phyloP scores from a whole-genome alignment of 345 rosid species.

The Lepidium didymum region DNA sequence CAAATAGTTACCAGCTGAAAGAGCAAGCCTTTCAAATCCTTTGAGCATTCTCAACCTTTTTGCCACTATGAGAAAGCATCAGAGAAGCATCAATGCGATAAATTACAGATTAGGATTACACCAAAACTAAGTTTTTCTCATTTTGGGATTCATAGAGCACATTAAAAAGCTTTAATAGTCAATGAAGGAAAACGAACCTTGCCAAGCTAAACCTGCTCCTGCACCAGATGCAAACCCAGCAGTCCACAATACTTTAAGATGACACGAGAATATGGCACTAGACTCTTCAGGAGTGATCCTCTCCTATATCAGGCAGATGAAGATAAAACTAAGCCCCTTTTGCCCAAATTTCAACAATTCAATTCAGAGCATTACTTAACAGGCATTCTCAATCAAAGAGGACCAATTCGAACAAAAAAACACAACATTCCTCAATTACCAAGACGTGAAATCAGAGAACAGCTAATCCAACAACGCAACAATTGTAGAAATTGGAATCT shows the following conservation, averaged over 20 bases:
- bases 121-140: neutral
- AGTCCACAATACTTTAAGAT: constrained; percentile 14
- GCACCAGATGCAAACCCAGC: constrained; percentile 27
- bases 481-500: neutral
- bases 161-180: neutral
- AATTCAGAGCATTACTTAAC: neutral
- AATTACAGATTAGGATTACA: neutral
- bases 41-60: neutral
- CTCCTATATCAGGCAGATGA: constrained; percentile 4
- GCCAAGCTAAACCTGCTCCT: constrained; percentile 23
- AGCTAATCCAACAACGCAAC: neutral
- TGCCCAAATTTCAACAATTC: constrained; percentile 4
- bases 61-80: constrained; percentile 5
- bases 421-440: neutral
- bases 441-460: neutral
- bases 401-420: neutral
- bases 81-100: neutral
- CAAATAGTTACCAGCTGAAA: constrained; percentile 15
- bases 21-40: neutral
- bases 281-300: constrained; percentile 18
- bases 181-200: constrained; percentile 7
- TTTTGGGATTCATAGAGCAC: neutral
- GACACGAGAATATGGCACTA: constrained; percentile 9
- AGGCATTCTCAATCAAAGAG: neutral
- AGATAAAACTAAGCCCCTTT: neutral